Conservation (phyloP, 73 alveolate species). For the Loxodes magnus region DNA sequence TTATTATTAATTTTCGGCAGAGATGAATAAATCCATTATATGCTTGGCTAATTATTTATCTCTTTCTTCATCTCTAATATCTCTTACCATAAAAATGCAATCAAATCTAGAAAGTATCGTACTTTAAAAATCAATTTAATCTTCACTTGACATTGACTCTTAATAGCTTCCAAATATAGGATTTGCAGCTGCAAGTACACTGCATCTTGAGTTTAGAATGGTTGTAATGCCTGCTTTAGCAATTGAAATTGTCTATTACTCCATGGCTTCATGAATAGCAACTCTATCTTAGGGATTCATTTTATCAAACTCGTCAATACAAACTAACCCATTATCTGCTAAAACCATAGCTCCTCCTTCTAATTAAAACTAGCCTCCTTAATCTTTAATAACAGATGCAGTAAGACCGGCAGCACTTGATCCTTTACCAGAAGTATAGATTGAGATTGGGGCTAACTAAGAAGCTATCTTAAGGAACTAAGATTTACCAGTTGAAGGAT, state of each 20-base stretch:
- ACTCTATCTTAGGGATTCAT: constrained; percentile 99
- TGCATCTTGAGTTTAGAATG: constrained; percentile 85
- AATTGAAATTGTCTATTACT: constrained; percentile 98
- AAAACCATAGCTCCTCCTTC: constrained; percentile 99
- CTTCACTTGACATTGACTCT: constrained; percentile 90
- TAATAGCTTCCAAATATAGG: constrained; percentile 99
- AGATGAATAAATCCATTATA: constrained; percentile 79
- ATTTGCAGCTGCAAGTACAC: constrained; percentile 99
- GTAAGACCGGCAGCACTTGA: constrained; percentile 99
- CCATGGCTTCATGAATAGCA: constrained; percentile 99
- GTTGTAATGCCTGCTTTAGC: constrained; percentile 99
- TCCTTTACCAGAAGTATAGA: constrained; percentile 99
- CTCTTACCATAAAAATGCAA: constrained; percentile 96
- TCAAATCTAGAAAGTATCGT: constrained; percentile 99
- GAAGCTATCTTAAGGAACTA: constrained; percentile 92
- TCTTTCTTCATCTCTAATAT: constrained; percentile 82
- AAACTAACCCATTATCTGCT: constrained; percentile 99
- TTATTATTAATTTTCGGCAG: constrained; percentile 15
- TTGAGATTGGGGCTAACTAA: constrained; percentile 94
- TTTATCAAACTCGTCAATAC: constrained; percentile 99
- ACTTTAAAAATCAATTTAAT: constrained; percentile 95
- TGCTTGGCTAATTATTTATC: constrained; percentile 95
- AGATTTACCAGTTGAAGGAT: constrained; percentile 98
- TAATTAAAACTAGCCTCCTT: constrained; percentile 70
- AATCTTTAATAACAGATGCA: constrained; percentile 81